Evolutionary conservation across 176 grass and related monocot genomes (phyloP), one percentile per base, ranked within the genome.

Genomic region (Aegilops bicornis): DNA sequence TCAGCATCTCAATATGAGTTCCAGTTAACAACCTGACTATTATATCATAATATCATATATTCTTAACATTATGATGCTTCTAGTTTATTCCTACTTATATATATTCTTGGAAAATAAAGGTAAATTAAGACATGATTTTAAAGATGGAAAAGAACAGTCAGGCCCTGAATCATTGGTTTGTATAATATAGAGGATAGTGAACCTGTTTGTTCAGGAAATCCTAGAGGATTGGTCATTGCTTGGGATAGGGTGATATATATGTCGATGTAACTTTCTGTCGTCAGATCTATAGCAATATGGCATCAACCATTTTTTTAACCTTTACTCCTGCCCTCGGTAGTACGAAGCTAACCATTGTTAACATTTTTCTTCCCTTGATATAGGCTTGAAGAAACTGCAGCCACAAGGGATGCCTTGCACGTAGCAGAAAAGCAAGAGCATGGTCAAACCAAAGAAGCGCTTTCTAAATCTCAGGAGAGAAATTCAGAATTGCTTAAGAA

Each of bases 371-470:
- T 67, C n/a, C 30, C 22, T 86, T n/a, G 36, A 87, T 78, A 90
- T 63, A 98, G 93, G 68, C 70, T 90, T 78, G 95, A 98, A 91
- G 93, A 98, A 63, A 88, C 88, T 78, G 76, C 83, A 87, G 66
- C 68, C 17, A 77, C 89, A 87, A 89, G 79, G 64, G 89, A 94
- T 71, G 92, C 78, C n/a, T 40, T 83, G 37, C 85, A 91, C 71
- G 61, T 87, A 84, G 86, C 89, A 84, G 89, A 94, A 94, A 89
- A 85, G 52, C 70, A 87, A 85, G 92, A 92, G 43, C 92, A 94
- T 62, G 89, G 85, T 72, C 73, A 84, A 87, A 87, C 90, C 73
- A 92, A 95, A 76, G 76, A 88, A 67, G 45, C 84, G 71, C 87
- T 95, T 76, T 92, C 82, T 43, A 79, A 87, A 82, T 82, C 83